Evolutionary conservation across 305 asterid genomes (phyloP).

Genomic region (Fraxinus velutina): DNA sequence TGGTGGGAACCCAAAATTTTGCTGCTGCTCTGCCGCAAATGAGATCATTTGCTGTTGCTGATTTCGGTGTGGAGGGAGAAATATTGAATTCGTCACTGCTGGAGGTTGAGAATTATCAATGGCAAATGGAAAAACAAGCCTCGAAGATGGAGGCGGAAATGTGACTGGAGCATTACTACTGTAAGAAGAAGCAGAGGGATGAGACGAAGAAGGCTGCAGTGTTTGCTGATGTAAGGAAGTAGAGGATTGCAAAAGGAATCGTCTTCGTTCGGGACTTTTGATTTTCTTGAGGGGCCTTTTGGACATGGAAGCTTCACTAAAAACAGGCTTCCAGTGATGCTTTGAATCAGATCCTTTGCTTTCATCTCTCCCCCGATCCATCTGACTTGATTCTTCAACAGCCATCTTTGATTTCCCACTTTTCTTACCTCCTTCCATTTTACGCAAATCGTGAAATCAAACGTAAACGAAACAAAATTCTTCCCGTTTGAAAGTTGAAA

Average conservation of each 20-base stretch:
- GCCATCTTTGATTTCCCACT: constrained; percentile 49
- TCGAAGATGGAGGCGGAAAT: constrained; percentile 33
- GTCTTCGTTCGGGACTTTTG: constrained; percentile 54
- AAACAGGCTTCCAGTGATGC: constrained; percentile 57
- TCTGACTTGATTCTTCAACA: constrained; percentile 24
- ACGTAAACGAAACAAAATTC: not conserved
- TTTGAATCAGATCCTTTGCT: constrained; percentile 19
- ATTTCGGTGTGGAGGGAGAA: constrained; percentile 23
- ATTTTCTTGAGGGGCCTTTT: constrained; percentile 64
- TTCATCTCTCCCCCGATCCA: constrained; percentile 38
- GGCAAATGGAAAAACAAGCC: constrained; percentile 56
- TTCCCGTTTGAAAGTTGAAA: not conserved
- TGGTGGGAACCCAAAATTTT: constrained; percentile 50
- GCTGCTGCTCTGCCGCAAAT: constrained; percentile 41
- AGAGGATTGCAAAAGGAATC: constrained; percentile 22
- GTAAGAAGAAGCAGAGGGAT: constrained; percentile 7
- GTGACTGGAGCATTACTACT: not conserved
- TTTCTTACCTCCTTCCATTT: constrained; percentile 43
- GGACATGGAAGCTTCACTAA: constrained; percentile 52
- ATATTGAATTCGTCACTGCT: constrained; percentile 22
- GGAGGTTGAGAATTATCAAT: constrained; percentile 35
- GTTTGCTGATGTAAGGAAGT: not conserved
- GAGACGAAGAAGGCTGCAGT: not conserved
- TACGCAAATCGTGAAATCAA: not conserved
- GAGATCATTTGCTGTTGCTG: constrained; percentile 78